Base-by-base conservation (phyloP, 345 rosid genomes). In the Rhizophora apiculata region DNA sequence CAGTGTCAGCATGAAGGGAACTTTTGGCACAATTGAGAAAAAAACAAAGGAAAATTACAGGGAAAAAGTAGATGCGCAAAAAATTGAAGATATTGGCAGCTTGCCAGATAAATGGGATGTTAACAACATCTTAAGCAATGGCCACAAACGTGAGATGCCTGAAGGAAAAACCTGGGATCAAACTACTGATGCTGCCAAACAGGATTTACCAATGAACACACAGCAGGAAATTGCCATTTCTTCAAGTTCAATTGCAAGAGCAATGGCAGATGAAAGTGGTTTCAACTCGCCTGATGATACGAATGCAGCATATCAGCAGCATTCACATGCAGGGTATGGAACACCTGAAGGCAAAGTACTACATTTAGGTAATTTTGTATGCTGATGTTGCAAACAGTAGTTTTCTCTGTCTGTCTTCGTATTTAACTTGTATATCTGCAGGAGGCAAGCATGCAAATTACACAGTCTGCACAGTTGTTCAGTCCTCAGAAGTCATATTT, bases 181-280 rank as follows among this genome's bases (percentile, higher is more conserved):
- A 30, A 32, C 18, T 37, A 51, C 29, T 46, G 56, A 64, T 18
- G n/a, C 30, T 63, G 62, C 3, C 29, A 29, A 63, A 24, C 48
- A 29, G 70, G 53, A 72, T 15, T 8, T 39, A 24, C 76, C 2
- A 58, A 56, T 37, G 68, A 48, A 39, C 16, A 36, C 5, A 58
- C 52, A 48, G 62, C 31, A 64, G 36, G 67, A 66, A 43, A 61
- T 22, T 54, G 54, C 39, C 63, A 43, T 16, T 37, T 63, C 61
- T 20, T 51, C 73, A 3, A 72, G 71, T 64, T 71, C 51, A 63
- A 75, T 73, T 52, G 79, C 72, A 66, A 71, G 68, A 62, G 79
- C 74, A 52, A 71, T 55, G 39, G 72, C 64, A 6, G 73, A 57
- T 65, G 75, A 48, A 48, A 72, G 70, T 48, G 69, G 72, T 10